These are phyloP conservation scores for Pseudogymnoascus sp. DNA, from an alignment of 2,329 filamentous ascomycete species.

Conservation along the genomic window DNA sequence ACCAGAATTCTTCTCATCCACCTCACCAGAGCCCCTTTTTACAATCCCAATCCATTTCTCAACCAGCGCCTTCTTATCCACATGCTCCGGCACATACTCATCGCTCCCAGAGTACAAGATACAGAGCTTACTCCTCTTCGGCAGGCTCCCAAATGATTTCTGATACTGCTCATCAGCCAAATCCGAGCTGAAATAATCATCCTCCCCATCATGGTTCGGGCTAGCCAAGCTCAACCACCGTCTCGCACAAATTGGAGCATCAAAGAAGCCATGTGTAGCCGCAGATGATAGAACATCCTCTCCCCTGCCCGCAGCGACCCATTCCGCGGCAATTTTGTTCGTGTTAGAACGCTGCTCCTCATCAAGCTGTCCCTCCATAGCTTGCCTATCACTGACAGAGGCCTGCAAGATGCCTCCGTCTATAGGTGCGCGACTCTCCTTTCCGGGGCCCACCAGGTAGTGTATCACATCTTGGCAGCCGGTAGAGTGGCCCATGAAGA, in stretches of 20 bases:
- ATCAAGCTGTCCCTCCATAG: conserved; percentile 32
- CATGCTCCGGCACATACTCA: conserved; percentile 37
- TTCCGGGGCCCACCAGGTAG: conserved; percentile 40
- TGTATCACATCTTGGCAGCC: conserved; percentile 62
- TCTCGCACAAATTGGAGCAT: conserved; percentile 43
- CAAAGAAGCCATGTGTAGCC: conserved; percentile 22
- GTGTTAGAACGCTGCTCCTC: conserved; percentile 27
- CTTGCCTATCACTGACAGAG: conserved; percentile 55
- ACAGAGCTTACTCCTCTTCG: conserved; percentile 34
- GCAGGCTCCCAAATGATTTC: conserved; percentile 48
- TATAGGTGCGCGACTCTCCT: conserved; percentile 27
- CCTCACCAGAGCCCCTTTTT: conserved; percentile 33
- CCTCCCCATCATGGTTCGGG: conserved; percentile 46
- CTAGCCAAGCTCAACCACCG: conserved; percentile 51
- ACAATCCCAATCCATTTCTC: conserved; percentile 39
- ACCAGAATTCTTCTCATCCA: conserved; percentile 41
- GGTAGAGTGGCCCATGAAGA: conserved; percentile 61
- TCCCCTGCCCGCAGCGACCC: conserved; percentile 34
- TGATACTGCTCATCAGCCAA: conserved; percentile 41
- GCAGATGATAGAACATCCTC: conserved; percentile 36
- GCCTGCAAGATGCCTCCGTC: conserved; percentile 60
- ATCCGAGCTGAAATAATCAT: conserved; percentile 63
- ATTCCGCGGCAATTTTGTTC: conserved; percentile 32
- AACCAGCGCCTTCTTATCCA: conserved; percentile 42
- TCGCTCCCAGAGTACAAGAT: conserved; percentile 43